Base-by-base conservation (phyloP, 1,139 yeast species). In the Debaryomycetaceae sp. region DNA sequence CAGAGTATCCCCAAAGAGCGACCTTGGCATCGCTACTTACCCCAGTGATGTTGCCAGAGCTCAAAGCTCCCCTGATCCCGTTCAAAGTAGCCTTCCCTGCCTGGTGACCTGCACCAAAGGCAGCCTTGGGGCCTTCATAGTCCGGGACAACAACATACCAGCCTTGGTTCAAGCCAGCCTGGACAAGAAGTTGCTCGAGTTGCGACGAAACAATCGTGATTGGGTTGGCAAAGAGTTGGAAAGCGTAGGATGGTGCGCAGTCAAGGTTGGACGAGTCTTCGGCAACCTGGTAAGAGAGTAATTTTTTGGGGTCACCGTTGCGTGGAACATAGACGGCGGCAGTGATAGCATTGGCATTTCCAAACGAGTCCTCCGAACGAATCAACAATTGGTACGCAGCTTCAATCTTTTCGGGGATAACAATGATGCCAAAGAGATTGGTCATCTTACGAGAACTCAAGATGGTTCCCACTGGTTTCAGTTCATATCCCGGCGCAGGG, bases 1-100 rank as follows among this genome's bases (percentile, higher is more conserved):
- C 71, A 7, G 66, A 58, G 36, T 60, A 63, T 0, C 71, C 70
- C 61, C 64, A 63, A 23, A 58, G 16, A 1, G 48, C 51, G 1
- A 53, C 46, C 29, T 49, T 41, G 3, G 68, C 64, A 30, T 52
- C 43, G 1, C 42, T 10, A 6, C 42, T 33, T 23, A 63, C 36
- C 3, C 64, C 62, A 3, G 69, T 61, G 13, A 44, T 29, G 27
- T 51, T 47, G 1, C 40, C 42, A 2, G 59, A 41, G 2, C 35
- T 29, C 31, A 61, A 48, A 1, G 51, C 48, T 4, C 58, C 70
- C 31, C 59, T 43, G 8, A 63, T 38, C 2, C 61, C 46, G 37
- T 63, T 56, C 29, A 63, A 49, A 3, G 49, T 44, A 5, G 58
- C 58, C 18, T 54, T 46, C 0, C 62, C 70, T 16, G 63, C 51